Evolutionary conservation across 495 filamentous ascomycete species (phyloP).

Genomic region (Penicillium longicatenatum): DNA sequence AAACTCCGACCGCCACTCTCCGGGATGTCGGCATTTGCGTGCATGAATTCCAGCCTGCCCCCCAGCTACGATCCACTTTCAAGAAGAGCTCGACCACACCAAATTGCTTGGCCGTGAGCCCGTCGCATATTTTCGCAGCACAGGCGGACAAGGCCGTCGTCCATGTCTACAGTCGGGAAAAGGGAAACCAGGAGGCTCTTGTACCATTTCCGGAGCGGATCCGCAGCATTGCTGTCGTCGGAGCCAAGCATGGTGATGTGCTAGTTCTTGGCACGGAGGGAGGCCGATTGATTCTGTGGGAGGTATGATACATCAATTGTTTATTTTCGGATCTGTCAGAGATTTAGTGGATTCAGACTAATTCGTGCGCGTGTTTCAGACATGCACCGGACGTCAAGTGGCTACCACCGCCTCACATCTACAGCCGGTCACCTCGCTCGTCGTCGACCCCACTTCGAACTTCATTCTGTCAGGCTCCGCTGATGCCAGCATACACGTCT

Average conservation of each 20-base stretch:
- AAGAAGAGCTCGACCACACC: slow-evolving; percentile 86
- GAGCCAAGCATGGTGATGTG: slow-evolving; percentile 62
- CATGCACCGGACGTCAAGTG: slow-evolving; percentile 82
- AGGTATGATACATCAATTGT: slow-evolving; percentile 57
- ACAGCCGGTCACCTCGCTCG: slow-evolving; percentile 77
- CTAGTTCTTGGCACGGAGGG: slow-evolving; percentile 83
- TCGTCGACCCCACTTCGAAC: slow-evolving; percentile 67
- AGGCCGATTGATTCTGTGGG: slow-evolving; percentile 88
- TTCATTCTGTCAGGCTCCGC: slow-evolving; percentile 85
- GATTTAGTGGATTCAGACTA: slow-evolving; percentile 5
- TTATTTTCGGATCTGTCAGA: slow-evolving; percentile 12
- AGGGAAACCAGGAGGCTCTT: slow-evolving; percentile 81
- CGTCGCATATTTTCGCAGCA: slow-evolving; percentile 85
- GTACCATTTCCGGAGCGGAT: slow-evolving; percentile 86
- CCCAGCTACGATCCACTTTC: slow-evolving; percentile 71
- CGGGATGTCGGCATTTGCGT: slow-evolving; percentile 84
- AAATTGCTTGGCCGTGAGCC: slow-evolving; percentile 78
- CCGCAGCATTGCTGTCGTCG: slow-evolving; percentile 66
- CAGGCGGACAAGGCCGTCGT: slow-evolving; percentile 89
- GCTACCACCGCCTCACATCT: slow-evolving; percentile 87
- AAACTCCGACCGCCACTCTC: slow-evolving; percentile 62
- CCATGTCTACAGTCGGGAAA: slow-evolving; percentile 83
- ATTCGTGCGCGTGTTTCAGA: slow-evolving; percentile 46
- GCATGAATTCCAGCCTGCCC: slow-evolving; percentile 76
- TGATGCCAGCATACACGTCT: slow-evolving; percentile 88